Base-by-base conservation (phyloP, 805 yeast species). In the Hagleromyces aurorensis region DNA sequence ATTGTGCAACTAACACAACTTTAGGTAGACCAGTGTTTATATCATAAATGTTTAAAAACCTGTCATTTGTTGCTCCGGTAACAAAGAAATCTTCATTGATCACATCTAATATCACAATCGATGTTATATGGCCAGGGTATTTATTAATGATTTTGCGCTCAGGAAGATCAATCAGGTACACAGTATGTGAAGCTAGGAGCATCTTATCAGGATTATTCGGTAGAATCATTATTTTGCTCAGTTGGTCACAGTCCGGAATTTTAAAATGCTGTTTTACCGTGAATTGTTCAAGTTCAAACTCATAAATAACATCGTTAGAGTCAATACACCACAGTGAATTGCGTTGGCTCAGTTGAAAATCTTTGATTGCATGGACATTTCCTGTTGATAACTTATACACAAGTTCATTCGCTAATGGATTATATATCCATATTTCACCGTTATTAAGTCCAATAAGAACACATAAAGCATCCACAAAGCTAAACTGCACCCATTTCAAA, bases 111-210 rank as follows among this genome's bases (percentile, higher is more conserved):
- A 78, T 55, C 8, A 72, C 55, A 22, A 84, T 68, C 4, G 85
- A 78, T 12, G 81, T 69, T 17, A 82, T 72, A 50, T 84, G 93
- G 16, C 89, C 93, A 2, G 93, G 85, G 49, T 72, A 75, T 2
- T 75, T 66, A 41, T 62, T 64, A 11, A 67, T 55, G 2, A 73
- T 56, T 30, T 58, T 55, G 22, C 36, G 62, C 16, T 37, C 49
- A 5, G 55, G 43, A 7, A 61, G 48, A 44, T 74, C 72, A 14
- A 75, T 55, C 32, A 81, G 52, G 38, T 67, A 68, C 4, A 82
- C 66, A 21, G 77, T 67, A 42, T 83, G 83, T 2, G 89, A 76
- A 2, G 82, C 85, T 9, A 74, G 58, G 33, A 80, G 62, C 19
- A 79, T 46, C 44, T 69, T 71, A 10, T 53, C 45, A 19, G 43